Base-by-base conservation (phyloP, 2,329 filamentous ascomycete species). In the Dactylellina sp. region DNA sequence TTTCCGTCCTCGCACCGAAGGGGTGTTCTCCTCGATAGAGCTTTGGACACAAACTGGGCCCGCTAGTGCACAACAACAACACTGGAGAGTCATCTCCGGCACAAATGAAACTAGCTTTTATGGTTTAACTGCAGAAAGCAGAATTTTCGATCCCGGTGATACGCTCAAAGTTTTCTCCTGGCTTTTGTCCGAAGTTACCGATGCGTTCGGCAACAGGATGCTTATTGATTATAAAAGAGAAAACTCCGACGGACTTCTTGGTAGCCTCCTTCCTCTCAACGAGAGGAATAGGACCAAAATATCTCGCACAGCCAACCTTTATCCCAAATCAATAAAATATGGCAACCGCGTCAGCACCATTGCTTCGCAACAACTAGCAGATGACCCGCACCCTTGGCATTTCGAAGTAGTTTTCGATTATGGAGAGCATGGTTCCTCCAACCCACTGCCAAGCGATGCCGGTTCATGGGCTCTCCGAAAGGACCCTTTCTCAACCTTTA, bases 321-420 rank as follows among this genome's bases (percentile, higher is more conserved):
- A 78, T 28, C 14, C 77, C 7, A 78, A 78, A 46, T 6, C 9
- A 0, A 75, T 78, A 24, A 64, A 62, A 20, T 78, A 78, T 53
- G 76, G 77, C 12, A 78, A 78, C 37, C 25, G 16, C 20, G 4
- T 50, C 77, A 0, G 16, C 14, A 14, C 20, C 12, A 6, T 49
- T 12, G 11, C 20, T 18, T 22, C 16, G 18, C 47, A 40, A 39
- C 20, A 18, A 20, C 16, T n/a, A n/a, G n/a, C n/a, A n/a, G n/a
- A n/a, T n/a, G n/a, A n/a, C n/a, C n/a, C n/a, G n/a, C n/a, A n/a
- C n/a, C n/a, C n/a, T n/a, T 82, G 80, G 79, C 53, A 79, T 40
- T 82, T 81, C 57, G 74, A 80, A 40, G 50, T 80, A 1, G 78
- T 81, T 2, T 78, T 82, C 28, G 81, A 81, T 74, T 81, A 81